These are phyloP conservation scores for Haplographium delicatum DNA, from an alignment of 495 filamentous ascomycete genomes.

Conservation along the genomic window DNA sequence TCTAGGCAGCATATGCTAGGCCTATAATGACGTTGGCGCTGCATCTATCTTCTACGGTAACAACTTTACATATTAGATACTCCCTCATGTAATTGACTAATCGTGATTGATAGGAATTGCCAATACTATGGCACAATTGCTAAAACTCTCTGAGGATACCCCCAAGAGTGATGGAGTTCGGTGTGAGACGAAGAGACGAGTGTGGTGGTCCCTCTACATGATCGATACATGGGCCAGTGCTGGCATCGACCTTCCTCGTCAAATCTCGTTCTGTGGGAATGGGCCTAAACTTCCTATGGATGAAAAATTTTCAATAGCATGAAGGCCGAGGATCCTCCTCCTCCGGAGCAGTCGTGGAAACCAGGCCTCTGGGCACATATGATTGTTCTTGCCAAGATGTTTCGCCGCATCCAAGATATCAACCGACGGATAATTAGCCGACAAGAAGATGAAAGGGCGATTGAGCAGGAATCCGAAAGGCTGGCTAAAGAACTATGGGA, in stretches of 20 bases:
- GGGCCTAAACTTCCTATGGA: conserved; percentile 13
- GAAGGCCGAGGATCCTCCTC: background rate
- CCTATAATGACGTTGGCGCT: background rate
- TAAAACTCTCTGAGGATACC: background rate
- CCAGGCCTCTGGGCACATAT: conserved; percentile 17
- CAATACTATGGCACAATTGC: conserved; percentile 15
- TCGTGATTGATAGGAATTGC: conserved; percentile 8
- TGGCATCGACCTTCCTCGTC: conserved; percentile 2
- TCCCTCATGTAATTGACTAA: background rate
- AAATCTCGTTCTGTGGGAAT: background rate
- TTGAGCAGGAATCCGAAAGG: conserved; percentile 12
- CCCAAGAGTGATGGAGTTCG: background rate
- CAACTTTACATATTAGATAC: no score
- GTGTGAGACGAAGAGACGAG: conserved; percentile 4
- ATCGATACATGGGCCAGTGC: conserved; percentile 15
- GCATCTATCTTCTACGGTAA: conserved; percentile 17
- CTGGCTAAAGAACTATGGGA: conserved; percentile 25
- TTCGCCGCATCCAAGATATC: conserved; percentile 9
- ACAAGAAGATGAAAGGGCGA: conserved; percentile 11
- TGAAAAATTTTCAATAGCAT: conserved; percentile 1
- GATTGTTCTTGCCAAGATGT: conserved; percentile 11
- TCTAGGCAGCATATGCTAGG: conserved; percentile 12
- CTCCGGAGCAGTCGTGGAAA: background rate
- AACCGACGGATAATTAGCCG: background rate
- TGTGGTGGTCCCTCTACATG: conserved; percentile 17